Evolutionary conservation across 164 flowering plant species (phyloP).

Genomic region (Tetrastigma voinierianum): DNA sequence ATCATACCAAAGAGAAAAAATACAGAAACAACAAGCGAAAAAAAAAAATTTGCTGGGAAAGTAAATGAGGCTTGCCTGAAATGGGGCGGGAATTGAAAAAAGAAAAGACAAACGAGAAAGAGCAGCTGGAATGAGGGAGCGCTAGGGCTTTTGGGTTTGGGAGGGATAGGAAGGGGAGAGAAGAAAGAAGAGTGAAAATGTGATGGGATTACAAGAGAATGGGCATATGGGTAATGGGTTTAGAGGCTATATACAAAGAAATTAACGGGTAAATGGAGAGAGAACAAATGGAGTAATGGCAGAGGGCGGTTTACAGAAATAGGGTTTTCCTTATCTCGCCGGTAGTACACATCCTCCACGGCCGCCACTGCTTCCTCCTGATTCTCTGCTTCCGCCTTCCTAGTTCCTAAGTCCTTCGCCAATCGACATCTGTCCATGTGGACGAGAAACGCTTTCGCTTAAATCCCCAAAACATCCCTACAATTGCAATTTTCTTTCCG

Average conservation of each 20-base stretch:
- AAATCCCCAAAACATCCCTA: background rate
- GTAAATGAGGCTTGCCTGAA: background rate
- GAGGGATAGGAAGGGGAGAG: conserved; percentile 23
- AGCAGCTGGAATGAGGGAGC: conserved; percentile 19
- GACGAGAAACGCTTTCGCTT: background rate
- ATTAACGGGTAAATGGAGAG: background rate
- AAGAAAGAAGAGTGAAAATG: conserved; percentile 26
- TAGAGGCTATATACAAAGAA: background rate
- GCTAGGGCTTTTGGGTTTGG: conserved; percentile 1
- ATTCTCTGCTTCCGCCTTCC: background rate
- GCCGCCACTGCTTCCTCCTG: conserved; percentile 1
- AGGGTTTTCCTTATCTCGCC: no score
- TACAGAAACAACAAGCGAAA: conserved; percentile 16
- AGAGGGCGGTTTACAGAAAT: conserved; percentile 7
- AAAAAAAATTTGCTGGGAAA: conserved; percentile 9
- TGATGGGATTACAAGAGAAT: conserved; percentile 8
- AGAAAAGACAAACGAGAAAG: conserved; percentile 24
- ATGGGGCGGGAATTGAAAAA: conserved; percentile 15
- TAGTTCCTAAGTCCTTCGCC: background rate
- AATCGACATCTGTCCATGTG: background rate
- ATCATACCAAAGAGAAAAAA: no score
- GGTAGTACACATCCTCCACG: background rate
- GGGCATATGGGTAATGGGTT: no score
- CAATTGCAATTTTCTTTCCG: no score
- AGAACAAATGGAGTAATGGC: conserved; percentile 20